Evolutionary conservation across 805 yeast species (phyloP), one percentile per base, ranked within the genome.

Genomic region (Kregervanrija delftensis): DNA sequence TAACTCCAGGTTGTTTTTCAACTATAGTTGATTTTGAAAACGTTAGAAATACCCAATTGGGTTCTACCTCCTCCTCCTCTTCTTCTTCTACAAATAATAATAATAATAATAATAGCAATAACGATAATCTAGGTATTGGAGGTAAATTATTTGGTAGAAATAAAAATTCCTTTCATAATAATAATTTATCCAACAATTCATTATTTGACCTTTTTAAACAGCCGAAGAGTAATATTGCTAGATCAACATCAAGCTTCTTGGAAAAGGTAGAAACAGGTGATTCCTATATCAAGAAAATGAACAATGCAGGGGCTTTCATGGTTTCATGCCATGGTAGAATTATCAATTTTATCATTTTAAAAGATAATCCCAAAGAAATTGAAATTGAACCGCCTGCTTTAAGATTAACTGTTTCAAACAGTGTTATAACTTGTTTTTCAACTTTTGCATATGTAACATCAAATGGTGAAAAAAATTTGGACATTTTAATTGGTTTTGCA

Each of bases 401-500:
- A 12, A 58, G 78, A 41, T 44, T 77, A 1, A 67, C 66, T 22
- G 61, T 75, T 39, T 59, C 64, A 3, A 49, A 55, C 3, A 56
- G 68, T n/a, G 55, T 73, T 10, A 63, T 74, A 1, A 72, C 81
- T 0, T 54, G 67, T 4, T 43, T 74, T 35, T 57, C 66, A 12
- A 47, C 68, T 2, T 65, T 67, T 43, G 53, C 58, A 8, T 52
- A 53, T 16, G 43, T 42, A 3, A 44, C 56, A 4, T 37, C 56
- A 8, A 51, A 49, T 3, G 58, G 58, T n/a, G 68, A 64, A 13
- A 55, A 56, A 30, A 65, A 65, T 33, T 63, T 83, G 8, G 80
- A 80, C 42, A 66, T 81, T 6, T 62, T 79, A 2, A 50, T 81
- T 14, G 93, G 91, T 1, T 73, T 79, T 49, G 75, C 81, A 14